A percentile compares a stretch with the other conserved stretches of the same genome.
Evolutionary conservation across 2,329 filamentous ascomycete species (phyloP).

Genomic region (Cladophialophora exuberans): DNA sequence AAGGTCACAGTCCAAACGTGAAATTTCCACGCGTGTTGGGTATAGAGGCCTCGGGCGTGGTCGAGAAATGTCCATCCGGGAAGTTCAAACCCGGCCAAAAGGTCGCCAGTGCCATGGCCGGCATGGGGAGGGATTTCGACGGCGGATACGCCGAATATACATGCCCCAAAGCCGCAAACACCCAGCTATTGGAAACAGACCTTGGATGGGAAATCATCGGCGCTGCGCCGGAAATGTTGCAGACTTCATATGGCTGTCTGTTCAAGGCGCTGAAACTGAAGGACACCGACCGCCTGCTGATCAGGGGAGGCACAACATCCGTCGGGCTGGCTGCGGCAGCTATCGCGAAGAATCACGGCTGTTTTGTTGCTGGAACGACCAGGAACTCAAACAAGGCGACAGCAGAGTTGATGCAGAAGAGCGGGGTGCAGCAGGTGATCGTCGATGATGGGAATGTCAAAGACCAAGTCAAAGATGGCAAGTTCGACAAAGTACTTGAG

Average conservation of each 20-base stretch:
- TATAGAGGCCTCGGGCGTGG: conserved; percentile 51
- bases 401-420: conserved; percentile 41
- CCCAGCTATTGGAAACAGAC: conserved; percentile 39
- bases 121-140: conserved; percentile 52
- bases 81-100: conserved; percentile 45
- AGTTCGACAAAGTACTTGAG: conserved; percentile 51
- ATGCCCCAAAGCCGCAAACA: conserved; percentile 46
- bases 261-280: conserved; percentile 44
- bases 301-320: conserved; percentile 55
- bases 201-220: conserved; percentile 50
- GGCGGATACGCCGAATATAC: conserved; percentile 57
- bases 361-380: conserved; percentile 46
- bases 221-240: conserved; percentile 56
- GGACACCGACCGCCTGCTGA: conserved; percentile 48
- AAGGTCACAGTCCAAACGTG: conserved; percentile 47
- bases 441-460: conserved; percentile 49
- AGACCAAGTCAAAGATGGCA: conserved; percentile 38
- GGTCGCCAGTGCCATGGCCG: conserved; percentile 55
- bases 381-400: conserved; percentile 40
- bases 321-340: conserved; percentile 53
- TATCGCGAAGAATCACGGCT: conserved; percentile 49
- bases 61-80: conserved; percentile 40
- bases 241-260: conserved; percentile 53
- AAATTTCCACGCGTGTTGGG: conserved; percentile 50
- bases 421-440: conserved; percentile 49